Conservation (phyloP, 129 eudicot species). For the Escallonia rubra region DNA sequence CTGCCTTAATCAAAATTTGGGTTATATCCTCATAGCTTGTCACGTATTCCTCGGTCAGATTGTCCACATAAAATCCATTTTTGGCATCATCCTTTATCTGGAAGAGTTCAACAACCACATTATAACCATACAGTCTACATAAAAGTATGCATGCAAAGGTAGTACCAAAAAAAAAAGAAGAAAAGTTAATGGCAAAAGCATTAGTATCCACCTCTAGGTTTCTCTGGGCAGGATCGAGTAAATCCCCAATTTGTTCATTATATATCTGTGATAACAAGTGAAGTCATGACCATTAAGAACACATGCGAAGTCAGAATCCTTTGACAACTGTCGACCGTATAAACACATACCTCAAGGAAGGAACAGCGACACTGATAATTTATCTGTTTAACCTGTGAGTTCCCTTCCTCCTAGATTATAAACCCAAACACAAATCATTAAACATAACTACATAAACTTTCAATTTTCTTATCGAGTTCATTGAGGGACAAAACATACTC, state of each 20-base stretch:
- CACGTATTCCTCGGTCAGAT: slow-evolving; percentile 84
- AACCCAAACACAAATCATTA: not conserved
- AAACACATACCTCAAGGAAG: slow-evolving; percentile 76
- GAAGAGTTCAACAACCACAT: slow-evolving; percentile 5
- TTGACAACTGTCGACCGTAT: not conserved
- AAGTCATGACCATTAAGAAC: not conserved
- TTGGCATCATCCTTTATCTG: slow-evolving; percentile 91
- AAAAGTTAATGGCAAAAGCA: not conserved
- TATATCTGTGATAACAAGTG: slow-evolving; percentile 48
- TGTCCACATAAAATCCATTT: slow-evolving; percentile 85
- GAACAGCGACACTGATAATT: slow-evolving; percentile 93
- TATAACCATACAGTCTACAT: slow-evolving; percentile 13
- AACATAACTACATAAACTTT: not conserved
- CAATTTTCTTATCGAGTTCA: slow-evolving; percentile 1
- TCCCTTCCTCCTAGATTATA: slow-evolving; percentile 53
- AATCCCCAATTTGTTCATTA: slow-evolving; percentile 84
- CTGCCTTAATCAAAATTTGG: slow-evolving; percentile 87
- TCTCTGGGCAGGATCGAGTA: slow-evolving; percentile 89
- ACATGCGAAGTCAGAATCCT: slow-evolving; percentile 5
- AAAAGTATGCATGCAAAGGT: not conserved
- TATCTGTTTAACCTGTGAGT: slow-evolving; percentile 56
- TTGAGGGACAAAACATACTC: slow-evolving; percentile 35
- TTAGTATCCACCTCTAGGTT: slow-evolving; percentile 58
- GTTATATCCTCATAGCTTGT: slow-evolving; percentile 73
- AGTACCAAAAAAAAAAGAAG: not conserved